Percentiles rank a stretch among this genome's conserved stretches.
Conservation (phyloP, 1,284 basidiomycete species). For the Gomphus sp. region DNA sequence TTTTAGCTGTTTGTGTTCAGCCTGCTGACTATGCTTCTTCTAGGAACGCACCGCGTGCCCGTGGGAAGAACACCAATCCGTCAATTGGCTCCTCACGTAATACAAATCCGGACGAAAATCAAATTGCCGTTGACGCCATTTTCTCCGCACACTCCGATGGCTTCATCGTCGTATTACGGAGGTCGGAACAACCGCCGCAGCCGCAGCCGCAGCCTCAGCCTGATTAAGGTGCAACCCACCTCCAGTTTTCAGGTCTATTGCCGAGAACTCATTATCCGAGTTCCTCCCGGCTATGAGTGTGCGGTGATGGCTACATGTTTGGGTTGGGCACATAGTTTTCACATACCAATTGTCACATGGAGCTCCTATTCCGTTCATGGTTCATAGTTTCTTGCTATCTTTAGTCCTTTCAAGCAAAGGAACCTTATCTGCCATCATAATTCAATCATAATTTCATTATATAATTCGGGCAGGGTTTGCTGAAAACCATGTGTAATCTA, state of each 20-base stretch:
- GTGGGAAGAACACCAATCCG: constrained; percentile 6
- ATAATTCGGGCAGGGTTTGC: too few species aligned
- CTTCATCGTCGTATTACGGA: constrained; percentile 61
- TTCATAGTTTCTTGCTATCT: neutral
- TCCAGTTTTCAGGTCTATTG: too few species aligned
- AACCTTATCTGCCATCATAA: too few species aligned
- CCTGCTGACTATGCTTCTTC: neutral
- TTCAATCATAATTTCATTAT: too few species aligned
- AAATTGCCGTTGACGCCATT: constrained; percentile 59
- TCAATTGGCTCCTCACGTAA: constrained; percentile 2
- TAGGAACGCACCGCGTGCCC: neutral
- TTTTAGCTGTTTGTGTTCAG: neutral
- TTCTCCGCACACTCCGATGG: constrained; percentile 77
- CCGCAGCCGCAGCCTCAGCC: neutral
- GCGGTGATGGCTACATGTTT: neutral
- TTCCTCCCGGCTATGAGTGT: neutral
- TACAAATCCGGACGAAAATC: constrained; percentile 19
- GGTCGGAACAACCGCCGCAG: neutral
- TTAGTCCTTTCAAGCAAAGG: neutral
- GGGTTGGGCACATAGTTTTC: neutral
- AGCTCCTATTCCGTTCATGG: neutral
- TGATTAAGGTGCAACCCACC: neutral
- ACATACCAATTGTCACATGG: neutral
- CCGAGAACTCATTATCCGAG: too few species aligned
- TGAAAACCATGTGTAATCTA: neutral